These are phyloP conservation scores for Populus hybrid DNA, from an alignment of 441 rosid species.

Conservation along the genomic window DNA sequence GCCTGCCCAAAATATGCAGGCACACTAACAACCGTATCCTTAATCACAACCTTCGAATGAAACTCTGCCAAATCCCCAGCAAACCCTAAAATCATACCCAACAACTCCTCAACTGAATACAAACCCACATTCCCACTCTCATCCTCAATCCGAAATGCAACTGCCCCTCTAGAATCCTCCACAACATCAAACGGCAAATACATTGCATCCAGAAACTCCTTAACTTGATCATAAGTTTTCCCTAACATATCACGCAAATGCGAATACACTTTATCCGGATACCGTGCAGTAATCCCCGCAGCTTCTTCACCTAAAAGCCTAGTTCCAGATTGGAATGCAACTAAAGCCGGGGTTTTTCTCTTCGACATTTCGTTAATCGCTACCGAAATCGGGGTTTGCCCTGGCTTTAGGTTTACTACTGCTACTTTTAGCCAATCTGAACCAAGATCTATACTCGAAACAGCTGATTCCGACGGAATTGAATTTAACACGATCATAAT, in stretches of 20 bases:
- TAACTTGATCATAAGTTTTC: slow-evolving; percentile 64
- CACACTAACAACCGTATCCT: slow-evolving; percentile 74
- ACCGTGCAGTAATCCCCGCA: slow-evolving; percentile 80
- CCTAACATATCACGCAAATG: slow-evolving; percentile 80
- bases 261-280: slow-evolving; percentile 76
- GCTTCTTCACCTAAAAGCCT: slow-evolving; percentile 93
- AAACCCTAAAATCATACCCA: slow-evolving; percentile 76
- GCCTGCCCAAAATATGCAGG: slow-evolving; percentile 97
- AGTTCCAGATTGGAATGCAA: slow-evolving; percentile 70
- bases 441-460: slow-evolving; percentile 90
- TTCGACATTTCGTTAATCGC: slow-evolving; percentile 99
- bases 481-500: slow-evolving; percentile 27
- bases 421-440: slow-evolving; percentile 92
- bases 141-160: slow-evolving; percentile 54
- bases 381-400: slow-evolving; percentile 84
- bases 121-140: slow-evolving; percentile 22
- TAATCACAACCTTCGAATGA: slow-evolving; percentile 61
- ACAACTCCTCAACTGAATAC: slow-evolving; percentile 79
- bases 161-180: slow-evolving; percentile 80
- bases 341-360: slow-evolving; percentile 84
- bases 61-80: slow-evolving; percentile 70
- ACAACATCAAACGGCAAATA: slow-evolving; percentile 66
- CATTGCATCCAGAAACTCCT: slow-evolving; percentile 49
- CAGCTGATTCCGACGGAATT: slow-evolving; percentile 64
- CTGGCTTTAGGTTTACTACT: slow-evolving; percentile 81